Evolutionary conservation across 306 rosid species (phyloP), one percentile per base, ranked within the genome.

Genomic region (Geum urbanum): DNA sequence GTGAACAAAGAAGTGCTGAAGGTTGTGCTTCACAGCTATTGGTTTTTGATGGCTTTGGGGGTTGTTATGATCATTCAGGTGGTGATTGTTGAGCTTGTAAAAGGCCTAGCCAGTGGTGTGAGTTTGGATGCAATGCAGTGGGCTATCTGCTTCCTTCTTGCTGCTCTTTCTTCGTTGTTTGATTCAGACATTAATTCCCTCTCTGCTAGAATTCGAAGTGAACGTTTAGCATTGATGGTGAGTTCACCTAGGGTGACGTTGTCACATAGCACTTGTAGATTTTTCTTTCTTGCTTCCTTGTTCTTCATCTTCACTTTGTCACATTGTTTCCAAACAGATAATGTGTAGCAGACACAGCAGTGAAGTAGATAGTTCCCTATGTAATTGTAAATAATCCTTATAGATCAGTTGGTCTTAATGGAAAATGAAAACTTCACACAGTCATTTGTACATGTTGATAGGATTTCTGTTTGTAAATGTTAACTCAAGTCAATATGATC

Each of bases 81-180:
- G 51, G 7, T 78, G 80, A 66, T 75, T 69, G 67, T 84, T 58
- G 79, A 86, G 83, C 63, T 76, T 56, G 82, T 70, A 52, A 64
- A 75, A 41, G 44, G 69, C 19, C 11, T 73, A 55, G 70, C 80
- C 7, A 49, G 68, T 55, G 60, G 74, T 71, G 77, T 6, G 71
- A 70, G 13, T 39, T 76, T 88, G 83, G 82, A 75, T 71, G 85
- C 82, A 13, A 60, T 62, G 57, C 72, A 63, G 15, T 91, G 97
- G 95, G 46, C 39, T 24, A 24, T 57, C 20, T 88, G 95, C 64
- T 62, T 75, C 66, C 6, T 83, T 20, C 64, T 84, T 57, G 90
- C 86, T 48, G 76, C 74, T 48, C 59, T 87, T 75, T 20, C 96
- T 65, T 77, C 76, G 74, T 49, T 49, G 3, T 51, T 58, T 57